Evolutionary conservation across 306 rosid species (phyloP).

Genomic region (Acmispon strigosus): DNA sequence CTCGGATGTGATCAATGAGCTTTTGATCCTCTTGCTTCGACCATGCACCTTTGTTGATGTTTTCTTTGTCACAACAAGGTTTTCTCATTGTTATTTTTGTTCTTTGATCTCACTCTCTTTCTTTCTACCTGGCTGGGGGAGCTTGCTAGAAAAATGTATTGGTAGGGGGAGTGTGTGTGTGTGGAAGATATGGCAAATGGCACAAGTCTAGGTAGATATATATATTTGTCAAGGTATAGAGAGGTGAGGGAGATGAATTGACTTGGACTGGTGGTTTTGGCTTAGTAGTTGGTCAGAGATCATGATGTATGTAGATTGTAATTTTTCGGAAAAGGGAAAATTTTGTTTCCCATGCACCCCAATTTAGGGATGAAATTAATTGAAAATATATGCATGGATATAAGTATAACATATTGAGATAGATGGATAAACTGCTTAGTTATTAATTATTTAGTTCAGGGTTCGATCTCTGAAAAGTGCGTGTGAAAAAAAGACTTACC

Average conservation of each 20-base stretch:
- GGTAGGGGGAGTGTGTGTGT: not conserved
- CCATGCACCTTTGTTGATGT: slow-evolving; percentile 69
- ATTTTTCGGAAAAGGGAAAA: not conserved
- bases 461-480: too few species aligned
- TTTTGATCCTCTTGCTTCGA: slow-evolving; percentile 71
- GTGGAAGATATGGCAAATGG: not conserved
- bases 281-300: slow-evolving; percentile 18
- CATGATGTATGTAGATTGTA: not conserved
- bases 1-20: slow-evolving; percentile 47
- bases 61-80: slow-evolving; percentile 59
- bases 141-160: not conserved
- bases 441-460: too few species aligned
- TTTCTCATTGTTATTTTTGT: slow-evolving; percentile 34
- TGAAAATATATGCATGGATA: too few species aligned
- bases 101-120: not conserved
- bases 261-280: slow-evolving; percentile 71
- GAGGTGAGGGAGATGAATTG: slow-evolving; percentile 4
- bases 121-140: not conserved
- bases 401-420: too few species aligned
- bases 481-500: too few species aligned
- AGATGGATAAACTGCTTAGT: too few species aligned
- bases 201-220: slow-evolving; percentile 19
- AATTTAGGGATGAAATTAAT: too few species aligned
- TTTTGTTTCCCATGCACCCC: too few species aligned
- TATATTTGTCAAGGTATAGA: slow-evolving; percentile 6